Conservation (phyloP, 2,329 filamentous ascomycete genomes). For the Neofusicoccum kwambonambiense region DNA sequence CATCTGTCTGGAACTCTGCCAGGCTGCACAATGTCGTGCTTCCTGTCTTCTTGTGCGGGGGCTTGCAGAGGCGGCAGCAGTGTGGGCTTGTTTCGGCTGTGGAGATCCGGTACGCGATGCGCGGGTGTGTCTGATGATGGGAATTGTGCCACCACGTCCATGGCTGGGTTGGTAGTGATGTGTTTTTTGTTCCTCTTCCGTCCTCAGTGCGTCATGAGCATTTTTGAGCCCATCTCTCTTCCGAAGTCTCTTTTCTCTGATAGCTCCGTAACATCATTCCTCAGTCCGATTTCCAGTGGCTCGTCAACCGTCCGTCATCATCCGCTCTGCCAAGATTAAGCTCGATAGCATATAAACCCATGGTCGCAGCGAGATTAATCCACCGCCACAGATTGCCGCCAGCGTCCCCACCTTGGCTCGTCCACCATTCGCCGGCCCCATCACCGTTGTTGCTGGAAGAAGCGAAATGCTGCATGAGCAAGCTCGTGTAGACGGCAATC, state of each 20-base stretch:
- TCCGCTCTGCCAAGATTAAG: conserved; percentile 83
- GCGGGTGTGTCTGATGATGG: background rate
- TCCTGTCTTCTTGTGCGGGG: background rate
- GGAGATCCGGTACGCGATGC: background rate
- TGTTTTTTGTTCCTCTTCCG: background rate
- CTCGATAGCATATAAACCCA: conserved; percentile 87
- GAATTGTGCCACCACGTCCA: too few species aligned
- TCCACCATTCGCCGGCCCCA: conserved; percentile 71
- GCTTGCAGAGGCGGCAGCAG: background rate
- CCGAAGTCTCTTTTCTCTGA: background rate
- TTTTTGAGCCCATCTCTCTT: background rate
- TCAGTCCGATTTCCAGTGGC: conserved; percentile 94
- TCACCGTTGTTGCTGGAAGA: conserved; percentile 59
- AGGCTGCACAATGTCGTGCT: background rate
- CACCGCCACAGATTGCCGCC: conserved; percentile 89
- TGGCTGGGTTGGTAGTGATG: too few species aligned
- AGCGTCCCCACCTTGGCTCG: conserved; percentile 74
- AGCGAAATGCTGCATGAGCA: conserved; percentile 93
- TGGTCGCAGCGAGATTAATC: conserved; percentile 87
- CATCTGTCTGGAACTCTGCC: background rate
- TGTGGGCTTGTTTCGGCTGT: background rate
- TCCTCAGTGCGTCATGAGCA: background rate
- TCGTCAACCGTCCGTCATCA: conserved; percentile 67
- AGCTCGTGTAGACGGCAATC: conserved; percentile 92
- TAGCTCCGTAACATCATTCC: background rate